phyloP scores from a whole-genome alignment of 345 rosid species.

The Eucalyptus tenuipes region DNA sequence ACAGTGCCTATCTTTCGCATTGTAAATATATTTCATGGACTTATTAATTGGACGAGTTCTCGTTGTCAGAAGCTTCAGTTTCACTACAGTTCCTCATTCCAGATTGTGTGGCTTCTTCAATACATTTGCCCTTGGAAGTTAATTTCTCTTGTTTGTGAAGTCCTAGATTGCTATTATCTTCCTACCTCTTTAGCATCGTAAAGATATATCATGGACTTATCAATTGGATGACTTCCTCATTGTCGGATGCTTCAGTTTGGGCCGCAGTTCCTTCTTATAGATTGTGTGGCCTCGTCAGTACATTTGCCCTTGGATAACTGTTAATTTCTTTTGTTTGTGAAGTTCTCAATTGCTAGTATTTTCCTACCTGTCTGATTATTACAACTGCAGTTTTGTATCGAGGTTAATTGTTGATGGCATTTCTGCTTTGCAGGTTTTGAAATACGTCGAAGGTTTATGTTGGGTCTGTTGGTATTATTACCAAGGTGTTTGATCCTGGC shows the following conservation, averaged over 20 bases:
- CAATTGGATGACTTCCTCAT: background rate
- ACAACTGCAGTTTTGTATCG: background rate
- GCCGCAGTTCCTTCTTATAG: background rate
- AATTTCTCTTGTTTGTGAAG: background rate
- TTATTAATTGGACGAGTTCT: background rate
- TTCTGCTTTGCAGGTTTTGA: slow-evolving; percentile 54
- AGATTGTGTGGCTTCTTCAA: background rate
- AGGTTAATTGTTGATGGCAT: background rate
- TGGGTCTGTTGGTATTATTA: slow-evolving; percentile 98
- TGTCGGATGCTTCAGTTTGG: background rate
- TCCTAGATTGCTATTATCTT: background rate
- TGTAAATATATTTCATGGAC: background rate
- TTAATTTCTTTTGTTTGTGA: background rate
- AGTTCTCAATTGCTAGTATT: background rate
- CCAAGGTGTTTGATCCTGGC: slow-evolving; percentile 97
- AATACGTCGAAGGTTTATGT: slow-evolving; percentile 91
- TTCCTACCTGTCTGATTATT: background rate
- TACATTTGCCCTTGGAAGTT: background rate
- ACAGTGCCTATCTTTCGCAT: background rate
- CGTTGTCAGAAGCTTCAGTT: background rate
- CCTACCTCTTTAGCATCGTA: background rate
- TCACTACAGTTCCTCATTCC: background rate
- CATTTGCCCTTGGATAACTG: background rate
- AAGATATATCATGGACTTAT: background rate
- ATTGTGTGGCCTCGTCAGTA: background rate